Evolutionary conservation across 2,329 filamentous ascomycete species (phyloP), one percentile per base, ranked within the genome.

Genomic region (Scedosporium dehoogii): DNA sequence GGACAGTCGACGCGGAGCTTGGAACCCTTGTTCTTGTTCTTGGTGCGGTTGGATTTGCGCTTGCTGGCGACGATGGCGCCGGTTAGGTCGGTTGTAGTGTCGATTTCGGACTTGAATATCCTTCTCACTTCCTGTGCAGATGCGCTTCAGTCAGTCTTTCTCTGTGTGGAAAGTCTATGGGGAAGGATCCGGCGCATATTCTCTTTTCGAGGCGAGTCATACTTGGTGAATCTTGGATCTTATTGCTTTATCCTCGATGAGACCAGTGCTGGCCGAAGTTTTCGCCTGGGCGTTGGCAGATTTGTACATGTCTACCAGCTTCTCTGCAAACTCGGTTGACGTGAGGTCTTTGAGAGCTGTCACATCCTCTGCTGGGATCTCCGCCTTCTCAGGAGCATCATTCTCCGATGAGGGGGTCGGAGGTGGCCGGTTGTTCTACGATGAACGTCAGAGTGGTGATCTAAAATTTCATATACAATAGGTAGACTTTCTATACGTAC

Each of bases 41-140:
- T 61, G 53, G 55, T 59, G 55, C 51, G 46, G 57, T 51, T 48
- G 46, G 59, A 56, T 7, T 44, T 27, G 46, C 53, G 74, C 69
- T 33, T 81, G 75, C 81, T 80, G 27, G 90, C 89, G 57, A 90
- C 84, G 63, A 87, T 85, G 64, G 88, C 84, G 56, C 80, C 81
- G 3, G 73, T 71, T 21, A 71, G 70, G 48, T 79, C 75, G 2
- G 92, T 96, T 18, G 79, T 79, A 1, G 91, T 96, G 63, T 96
- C 90, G 59, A 96, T 80, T 62, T 85, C 83, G 2, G 86, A 88
- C n/a, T 79, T 78, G 73, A 96, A 96, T 64, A 96, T 87, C 48
- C 87, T 87, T 27, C 92, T 89, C 56, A 96, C 78, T 78, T 84
- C 79, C 69, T 61, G 42, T 60, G 23, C 10, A 16, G 12, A 7